Evolutionary conservation across 495 filamentous ascomycete species (phyloP).

Genomic region (Penicillium pulvis): DNA sequence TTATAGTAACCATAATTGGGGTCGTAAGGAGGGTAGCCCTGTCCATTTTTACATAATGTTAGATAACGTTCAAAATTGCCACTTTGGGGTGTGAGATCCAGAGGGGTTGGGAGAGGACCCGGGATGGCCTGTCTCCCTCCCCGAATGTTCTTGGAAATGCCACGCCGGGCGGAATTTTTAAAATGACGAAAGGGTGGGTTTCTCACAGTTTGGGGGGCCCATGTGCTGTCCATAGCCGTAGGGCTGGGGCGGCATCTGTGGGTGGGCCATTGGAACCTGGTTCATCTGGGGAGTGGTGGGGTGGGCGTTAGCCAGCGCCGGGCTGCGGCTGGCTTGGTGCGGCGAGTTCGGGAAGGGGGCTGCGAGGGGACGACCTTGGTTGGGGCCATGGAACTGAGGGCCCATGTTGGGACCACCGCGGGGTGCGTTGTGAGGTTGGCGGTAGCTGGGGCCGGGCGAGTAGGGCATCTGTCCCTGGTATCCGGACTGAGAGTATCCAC

Average conservation of each 20-base stretch:
- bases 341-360: conserved; percentile 66
- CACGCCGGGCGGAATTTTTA: conserved; percentile 30
- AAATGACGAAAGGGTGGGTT: conserved; percentile 37
- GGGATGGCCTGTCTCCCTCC: not conserved
- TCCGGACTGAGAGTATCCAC: conserved; percentile 61
- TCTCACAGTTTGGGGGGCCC: conserved; percentile 67
- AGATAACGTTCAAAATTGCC: conserved; percentile 75
- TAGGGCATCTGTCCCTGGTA: conserved; percentile 67
- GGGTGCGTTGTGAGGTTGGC: conserved; percentile 60
- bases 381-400: conserved; percentile 60
- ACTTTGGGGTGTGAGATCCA: conserved; percentile 67
- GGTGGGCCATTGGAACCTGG: conserved; percentile 57
- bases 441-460: conserved; percentile 63
- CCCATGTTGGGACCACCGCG: conserved; percentile 64
- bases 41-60: conserved; percentile 60
- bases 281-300: conserved; percentile 71
- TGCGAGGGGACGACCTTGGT: conserved; percentile 54
- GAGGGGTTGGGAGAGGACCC: conserved; percentile 7
- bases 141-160: conserved; percentile 21
- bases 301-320: conserved; percentile 66
- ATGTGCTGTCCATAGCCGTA: conserved; percentile 65
- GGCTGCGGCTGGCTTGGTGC: conserved; percentile 68
- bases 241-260: conserved; percentile 55
- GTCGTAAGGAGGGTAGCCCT: conserved; percentile 40
- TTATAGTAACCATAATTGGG: conserved; percentile 34